A percentile compares a stretch with the other conserved stretches of the same genome.
Conservation (phyloP, 306 rosid species). For the Mimosa bimucronata region DNA sequence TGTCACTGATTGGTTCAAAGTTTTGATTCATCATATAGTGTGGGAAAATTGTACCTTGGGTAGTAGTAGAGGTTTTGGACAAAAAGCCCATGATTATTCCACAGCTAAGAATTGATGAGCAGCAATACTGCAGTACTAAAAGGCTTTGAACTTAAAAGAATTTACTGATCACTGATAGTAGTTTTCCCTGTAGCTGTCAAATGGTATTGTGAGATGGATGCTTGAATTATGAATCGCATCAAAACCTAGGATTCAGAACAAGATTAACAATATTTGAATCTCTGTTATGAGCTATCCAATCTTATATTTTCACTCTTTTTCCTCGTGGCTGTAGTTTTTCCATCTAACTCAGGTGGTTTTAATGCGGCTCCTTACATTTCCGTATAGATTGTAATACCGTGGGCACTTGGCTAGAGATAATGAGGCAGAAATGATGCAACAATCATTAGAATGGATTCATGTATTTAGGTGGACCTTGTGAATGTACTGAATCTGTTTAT, state of each 20-base stretch:
- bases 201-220: neutral
- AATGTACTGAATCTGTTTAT: neutral
- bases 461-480: neutral
- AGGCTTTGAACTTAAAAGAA: neutral
- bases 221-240: neutral
- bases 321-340: neutral
- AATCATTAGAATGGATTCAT: neutral
- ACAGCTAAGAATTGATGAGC: neutral
- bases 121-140: neutral
- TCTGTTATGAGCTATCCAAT: neutral
- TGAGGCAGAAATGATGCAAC: neutral
- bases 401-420: too few species aligned
- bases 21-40: neutral
- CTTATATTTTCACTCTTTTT: neutral
- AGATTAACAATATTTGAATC: neutral
- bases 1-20: neutral
- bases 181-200: neutral
- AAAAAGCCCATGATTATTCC: neutral
- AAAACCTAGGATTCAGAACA: neutral
- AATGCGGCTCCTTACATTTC: neutral
- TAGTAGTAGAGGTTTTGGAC: neutral
- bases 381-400: too few species aligned
- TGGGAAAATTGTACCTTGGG: neutral
- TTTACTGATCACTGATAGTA: neutral
- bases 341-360: neutral